phyloP scores from a whole-genome alignment of 208 protist species.

The Wallacemonas rigidus region DNA sequence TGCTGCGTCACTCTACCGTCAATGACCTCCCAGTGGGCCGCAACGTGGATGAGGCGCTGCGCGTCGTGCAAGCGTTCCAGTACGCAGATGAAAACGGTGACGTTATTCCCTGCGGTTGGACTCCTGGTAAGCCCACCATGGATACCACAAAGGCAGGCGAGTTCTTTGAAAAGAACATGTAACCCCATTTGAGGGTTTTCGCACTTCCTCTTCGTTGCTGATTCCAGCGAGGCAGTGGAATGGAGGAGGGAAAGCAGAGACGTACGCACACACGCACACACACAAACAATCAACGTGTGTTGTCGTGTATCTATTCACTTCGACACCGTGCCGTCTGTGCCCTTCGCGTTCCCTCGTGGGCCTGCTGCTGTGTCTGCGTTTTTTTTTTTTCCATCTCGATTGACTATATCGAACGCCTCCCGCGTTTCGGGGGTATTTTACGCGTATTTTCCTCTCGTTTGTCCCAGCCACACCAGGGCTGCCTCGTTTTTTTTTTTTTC shows the following conservation, averaged over 20 bases:
- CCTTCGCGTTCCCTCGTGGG: neutral
- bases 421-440: neutral
- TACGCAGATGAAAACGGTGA: constrained; percentile 95
- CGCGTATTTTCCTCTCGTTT: constrained; percentile 3
- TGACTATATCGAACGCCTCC: neutral
- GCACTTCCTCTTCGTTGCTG: neutral
- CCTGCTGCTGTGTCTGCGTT: neutral
- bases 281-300: no score
- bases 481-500: no score
- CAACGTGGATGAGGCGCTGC: constrained; percentile 95
- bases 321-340: no score
- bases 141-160: constrained; percentile 88
- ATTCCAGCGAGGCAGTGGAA: no score
- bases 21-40: constrained; percentile 97
- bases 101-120: constrained; percentile 96
- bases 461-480: no score
- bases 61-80: constrained; percentile 96
- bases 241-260: no score
- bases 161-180: constrained; percentile 91
- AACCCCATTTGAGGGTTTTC: constrained; percentile 1
- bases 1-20: constrained; percentile 92
- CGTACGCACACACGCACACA: no score
- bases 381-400: neutral
- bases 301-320: no score
- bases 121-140: constrained; percentile 91